phyloP scores from a whole-genome alignment of 1,139 yeast genomes.

The Yarrowia galli region DNA sequence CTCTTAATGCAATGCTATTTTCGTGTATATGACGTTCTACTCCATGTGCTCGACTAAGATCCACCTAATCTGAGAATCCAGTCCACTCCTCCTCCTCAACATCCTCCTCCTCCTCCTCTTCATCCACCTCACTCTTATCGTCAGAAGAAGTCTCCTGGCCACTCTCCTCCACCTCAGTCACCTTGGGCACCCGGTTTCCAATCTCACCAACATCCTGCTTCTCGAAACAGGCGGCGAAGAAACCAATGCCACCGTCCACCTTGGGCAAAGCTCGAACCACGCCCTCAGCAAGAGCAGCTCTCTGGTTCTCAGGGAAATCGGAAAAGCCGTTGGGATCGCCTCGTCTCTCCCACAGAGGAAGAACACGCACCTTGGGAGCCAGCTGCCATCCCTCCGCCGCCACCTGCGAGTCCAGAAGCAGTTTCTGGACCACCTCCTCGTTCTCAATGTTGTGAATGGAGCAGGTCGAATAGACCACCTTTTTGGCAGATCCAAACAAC shows the following conservation, averaged over 20 bases:
- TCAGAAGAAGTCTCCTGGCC: not conserved
- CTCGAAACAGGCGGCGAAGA: conserved; percentile 85
- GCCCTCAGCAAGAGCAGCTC: conserved; percentile 74
- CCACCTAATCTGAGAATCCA: conserved; percentile 4
- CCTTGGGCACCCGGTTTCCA: conserved; percentile 7
- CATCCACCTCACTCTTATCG: not conserved
- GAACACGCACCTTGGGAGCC: conserved; percentile 65
- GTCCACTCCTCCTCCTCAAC: conserved; percentile 19
- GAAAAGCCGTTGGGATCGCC: conserved; percentile 76
- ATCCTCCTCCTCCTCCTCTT: not conserved
- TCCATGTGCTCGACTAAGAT: no score
- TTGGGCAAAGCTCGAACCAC: conserved; percentile 86
- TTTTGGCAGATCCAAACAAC: conserved; percentile 73
- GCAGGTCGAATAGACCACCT: conserved; percentile 94
- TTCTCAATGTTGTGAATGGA: conserved; percentile 93
- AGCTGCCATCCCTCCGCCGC: conserved; percentile 76
- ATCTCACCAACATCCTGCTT: conserved; percentile 8
- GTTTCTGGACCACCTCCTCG: conserved; percentile 84
- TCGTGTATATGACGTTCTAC: no score
- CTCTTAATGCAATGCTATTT: not conserved
- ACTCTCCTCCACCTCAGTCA: not conserved
- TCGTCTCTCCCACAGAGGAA: conserved; percentile 86
- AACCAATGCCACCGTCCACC: conserved; percentile 96
- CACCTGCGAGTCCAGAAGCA: conserved; percentile 69
- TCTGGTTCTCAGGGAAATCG: conserved; percentile 55